A percentile compares a stretch with the other conserved stretches of the same genome.
These are phyloP conservation scores for Solanum paucissectum DNA, from an alignment of 257 asterid species.

Conservation along the genomic window DNA sequence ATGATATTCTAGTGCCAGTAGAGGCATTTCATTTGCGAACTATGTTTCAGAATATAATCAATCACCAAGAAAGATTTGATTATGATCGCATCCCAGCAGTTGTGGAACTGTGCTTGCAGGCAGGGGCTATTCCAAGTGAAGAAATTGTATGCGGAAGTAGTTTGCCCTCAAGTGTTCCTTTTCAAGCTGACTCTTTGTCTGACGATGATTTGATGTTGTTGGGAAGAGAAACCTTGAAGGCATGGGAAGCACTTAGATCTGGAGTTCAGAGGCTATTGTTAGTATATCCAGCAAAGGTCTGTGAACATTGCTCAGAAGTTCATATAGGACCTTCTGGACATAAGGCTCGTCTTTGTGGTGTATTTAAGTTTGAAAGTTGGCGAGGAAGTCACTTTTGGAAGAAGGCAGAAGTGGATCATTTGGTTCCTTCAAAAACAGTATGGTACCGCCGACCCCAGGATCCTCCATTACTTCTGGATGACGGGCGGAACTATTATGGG, in stretches of 20 bases:
- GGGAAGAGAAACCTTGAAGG: conserved; percentile 45
- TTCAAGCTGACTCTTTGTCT: conserved; percentile 16
- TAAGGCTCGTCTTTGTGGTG: conserved; percentile 76
- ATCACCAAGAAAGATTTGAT: conserved; percentile 67
- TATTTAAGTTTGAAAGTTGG: conserved; percentile 55
- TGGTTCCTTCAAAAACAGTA: conserved; percentile 61
- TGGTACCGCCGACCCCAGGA: conserved; percentile 79
- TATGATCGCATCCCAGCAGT: conserved; percentile 69
- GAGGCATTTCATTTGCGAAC: conserved; percentile 60
- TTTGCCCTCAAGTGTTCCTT: not conserved
- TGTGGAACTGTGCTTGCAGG: conserved; percentile 79
- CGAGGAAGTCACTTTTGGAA: conserved; percentile 66
- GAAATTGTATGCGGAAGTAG: conserved; percentile 2
- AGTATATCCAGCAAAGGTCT: conserved; percentile 69
- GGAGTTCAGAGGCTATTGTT: conserved; percentile 61
- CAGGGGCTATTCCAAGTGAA: conserved; percentile 42
- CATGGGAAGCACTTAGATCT: conserved; percentile 64
- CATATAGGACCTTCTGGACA: conserved; percentile 85
- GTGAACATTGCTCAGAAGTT: conserved; percentile 72
- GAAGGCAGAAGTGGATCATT: conserved; percentile 66
- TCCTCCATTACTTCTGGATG: conserved; percentile 46
- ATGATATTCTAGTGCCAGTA: conserved; percentile 54
- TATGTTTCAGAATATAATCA: conserved; percentile 48
- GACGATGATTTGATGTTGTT: conserved; percentile 27
- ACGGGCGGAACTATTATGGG: conserved; percentile 68